Percentiles rank a stretch among this genome's conserved stretches.
These are phyloP conservation scores for Glycine soja DNA, from an alignment of 306 rosid genomes.

Conservation along the genomic window DNA sequence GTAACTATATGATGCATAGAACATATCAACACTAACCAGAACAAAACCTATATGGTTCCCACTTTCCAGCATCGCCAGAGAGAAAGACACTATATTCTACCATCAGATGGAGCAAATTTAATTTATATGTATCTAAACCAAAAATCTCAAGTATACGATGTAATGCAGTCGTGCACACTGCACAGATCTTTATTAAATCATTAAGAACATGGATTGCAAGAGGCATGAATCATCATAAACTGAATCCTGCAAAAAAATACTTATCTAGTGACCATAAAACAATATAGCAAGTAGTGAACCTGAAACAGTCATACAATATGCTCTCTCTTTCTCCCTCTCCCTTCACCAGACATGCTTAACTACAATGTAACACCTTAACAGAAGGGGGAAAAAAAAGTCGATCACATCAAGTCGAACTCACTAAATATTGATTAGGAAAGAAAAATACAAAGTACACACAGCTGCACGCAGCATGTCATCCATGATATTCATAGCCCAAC, in stretches of 20 bases:
- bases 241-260: background rate
- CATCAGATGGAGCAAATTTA: constrained; percentile 31
- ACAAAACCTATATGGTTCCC: constrained; percentile 23
- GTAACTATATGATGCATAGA: constrained; percentile 15
- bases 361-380: constrained; percentile 25
- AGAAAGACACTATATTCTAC: constrained; percentile 8
- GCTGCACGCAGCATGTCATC: constrained; percentile 96
- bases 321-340: constrained; percentile 2
- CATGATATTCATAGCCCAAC: constrained; percentile 98
- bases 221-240: constrained; percentile 5
- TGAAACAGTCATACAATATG: constrained; percentile 12
- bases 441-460: constrained; percentile 87
- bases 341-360: background rate
- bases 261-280: constrained; percentile 24
- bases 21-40: constrained; percentile 18
- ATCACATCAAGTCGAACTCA: constrained; percentile 60
- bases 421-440: constrained; percentile 70
- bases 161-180: background rate
- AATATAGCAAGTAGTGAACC: constrained; percentile 3
- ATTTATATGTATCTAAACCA: background rate
- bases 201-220: constrained; percentile 15
- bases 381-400: constrained; percentile 25
- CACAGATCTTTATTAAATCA: background rate
- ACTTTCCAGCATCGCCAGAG: background rate
- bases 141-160: constrained; percentile 9